Evolutionary conservation across 805 yeast genomes (phyloP).

Genomic region (Candida ficus): DNA sequence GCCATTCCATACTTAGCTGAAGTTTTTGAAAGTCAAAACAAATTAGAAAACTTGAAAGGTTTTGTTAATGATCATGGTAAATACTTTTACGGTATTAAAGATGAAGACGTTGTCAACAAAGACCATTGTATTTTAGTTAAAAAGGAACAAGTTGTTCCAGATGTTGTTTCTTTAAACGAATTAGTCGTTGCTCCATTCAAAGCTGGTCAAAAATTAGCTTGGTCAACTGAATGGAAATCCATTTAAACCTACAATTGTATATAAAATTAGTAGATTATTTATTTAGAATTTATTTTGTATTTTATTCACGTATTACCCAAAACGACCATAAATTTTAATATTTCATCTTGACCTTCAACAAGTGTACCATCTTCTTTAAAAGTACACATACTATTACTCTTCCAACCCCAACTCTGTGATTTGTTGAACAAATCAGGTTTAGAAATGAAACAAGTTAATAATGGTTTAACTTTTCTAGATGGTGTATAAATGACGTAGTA

Average conservation of each 20-base stretch:
- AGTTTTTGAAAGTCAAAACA: slow-evolving; percentile 63
- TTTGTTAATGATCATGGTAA: slow-evolving; percentile 78
- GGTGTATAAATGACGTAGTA: slow-evolving; percentile 54
- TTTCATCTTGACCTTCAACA: slow-evolving; percentile 38
- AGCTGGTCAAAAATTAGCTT: slow-evolving; percentile 70
- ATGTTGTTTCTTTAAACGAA: slow-evolving; percentile 39
- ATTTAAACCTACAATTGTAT: too few species aligned
- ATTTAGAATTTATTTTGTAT: too few species aligned
- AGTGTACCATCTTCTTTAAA: slow-evolving; percentile 45
- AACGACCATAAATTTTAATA: slow-evolving; percentile 44
- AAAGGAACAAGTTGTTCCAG: slow-evolving; percentile 54
- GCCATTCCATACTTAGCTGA: slow-evolving; percentile 84
- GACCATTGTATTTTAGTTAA: slow-evolving; percentile 53
- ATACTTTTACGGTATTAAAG: slow-evolving; percentile 58
- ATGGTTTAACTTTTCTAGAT: slow-evolving; percentile 39
- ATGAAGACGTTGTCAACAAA: slow-evolving; percentile 36
- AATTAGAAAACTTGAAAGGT: slow-evolving; percentile 58
- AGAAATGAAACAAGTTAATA: slow-evolving; percentile 48
- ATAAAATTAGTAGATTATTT: too few species aligned
- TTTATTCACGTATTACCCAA: slow-evolving; percentile 37
- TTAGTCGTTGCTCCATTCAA: slow-evolving; percentile 75
- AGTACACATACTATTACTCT: slow-evolving; percentile 47
- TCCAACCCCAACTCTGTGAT: slow-evolving; percentile 63
- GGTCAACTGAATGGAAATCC: slow-evolving; percentile 75
- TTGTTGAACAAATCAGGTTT: slow-evolving; percentile 48